Evolutionary conservation across 768 basidiomycete genomes (phyloP), one percentile per base, ranked within the genome.

Genomic region (Infundibulicybe gibba): DNA sequence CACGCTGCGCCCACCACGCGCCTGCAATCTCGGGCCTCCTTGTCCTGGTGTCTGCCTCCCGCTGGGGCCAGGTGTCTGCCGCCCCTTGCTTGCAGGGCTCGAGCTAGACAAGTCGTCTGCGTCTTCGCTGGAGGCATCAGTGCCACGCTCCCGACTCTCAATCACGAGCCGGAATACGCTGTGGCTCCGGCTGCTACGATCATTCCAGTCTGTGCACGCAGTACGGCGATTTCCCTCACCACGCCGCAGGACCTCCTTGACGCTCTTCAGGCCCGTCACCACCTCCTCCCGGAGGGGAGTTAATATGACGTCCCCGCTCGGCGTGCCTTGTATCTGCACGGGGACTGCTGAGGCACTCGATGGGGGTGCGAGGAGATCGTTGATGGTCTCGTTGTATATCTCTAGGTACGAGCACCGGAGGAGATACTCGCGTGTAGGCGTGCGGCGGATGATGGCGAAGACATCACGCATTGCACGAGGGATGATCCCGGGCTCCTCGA

Each of bases 131-230:
- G 54, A 41, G 14, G 17, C 56, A 13, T 56, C 52, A 20, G 50
- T 45, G 8, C 78, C 81, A 46, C 84, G 69, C 58, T 85, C 89
- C 44, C 90, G 71, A 55, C 89, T 91, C 64, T 97, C 93, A 42
- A 95, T 84, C 0, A 98, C 94, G 21, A 97, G 78, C 25, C 94
- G 73, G 64, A 98, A 97, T 0, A 98, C 90, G 53, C 88, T 90
- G 62, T 97, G 95, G 69, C 91, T 94, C 31, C 95, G 76, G 61
- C 90, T 93, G 69, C 90, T 94, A 49, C 95, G 70, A 57, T 94
- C 89, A 61, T 99, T 99, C 95, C 95, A 99, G 59, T 99, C 95
- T n/a, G 97, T 99, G 55, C 84, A 90, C 1, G 94, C 94, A 3
- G 94, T 97, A 50, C 92, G 74, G 42, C 95, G 72, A 57, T 91